Conservation (phyloP, 2,329 filamentous ascomycete genomes). For the Paecilomyces variotii region DNA sequence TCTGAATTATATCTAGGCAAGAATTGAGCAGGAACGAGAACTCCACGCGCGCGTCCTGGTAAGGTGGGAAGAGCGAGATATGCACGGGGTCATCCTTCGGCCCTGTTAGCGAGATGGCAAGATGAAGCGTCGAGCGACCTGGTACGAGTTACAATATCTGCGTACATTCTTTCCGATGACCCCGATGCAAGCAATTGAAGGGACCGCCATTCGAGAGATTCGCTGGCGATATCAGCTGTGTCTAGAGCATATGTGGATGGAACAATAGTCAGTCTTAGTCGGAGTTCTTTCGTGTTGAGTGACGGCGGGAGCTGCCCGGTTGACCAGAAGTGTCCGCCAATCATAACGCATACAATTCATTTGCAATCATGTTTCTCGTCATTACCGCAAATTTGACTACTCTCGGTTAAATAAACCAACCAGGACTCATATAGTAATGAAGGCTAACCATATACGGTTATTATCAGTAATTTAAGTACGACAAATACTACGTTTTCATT, state of each 20-base stretch:
- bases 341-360: not conserved
- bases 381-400: not conserved
- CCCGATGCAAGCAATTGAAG: constrained; percentile 86
- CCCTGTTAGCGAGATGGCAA: constrained; percentile 5
- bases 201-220: constrained; percentile 39
- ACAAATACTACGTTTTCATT: not conserved
- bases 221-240: not conserved
- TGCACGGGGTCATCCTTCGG: constrained; percentile 89
- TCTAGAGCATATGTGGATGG: not conserved
- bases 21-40: constrained; percentile 87
- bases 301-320: not conserved
- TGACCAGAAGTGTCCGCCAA: not conserved
- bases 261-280: not conserved
- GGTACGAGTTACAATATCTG: not conserved
- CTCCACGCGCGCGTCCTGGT: constrained; percentile 60
- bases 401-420: not conserved
- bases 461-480: not conserved
- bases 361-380: not conserved
- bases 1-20: constrained; percentile 88
- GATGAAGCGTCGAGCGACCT: not conserved
- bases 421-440: not conserved
- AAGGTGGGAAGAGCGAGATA: constrained; percentile 77
- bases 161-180: constrained; percentile 86
- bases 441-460: not conserved
- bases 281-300: not conserved